Evolutionary conservation across 2,329 filamentous ascomycete genomes (phyloP).

Genomic region (Clarireedia monteithiana): DNA sequence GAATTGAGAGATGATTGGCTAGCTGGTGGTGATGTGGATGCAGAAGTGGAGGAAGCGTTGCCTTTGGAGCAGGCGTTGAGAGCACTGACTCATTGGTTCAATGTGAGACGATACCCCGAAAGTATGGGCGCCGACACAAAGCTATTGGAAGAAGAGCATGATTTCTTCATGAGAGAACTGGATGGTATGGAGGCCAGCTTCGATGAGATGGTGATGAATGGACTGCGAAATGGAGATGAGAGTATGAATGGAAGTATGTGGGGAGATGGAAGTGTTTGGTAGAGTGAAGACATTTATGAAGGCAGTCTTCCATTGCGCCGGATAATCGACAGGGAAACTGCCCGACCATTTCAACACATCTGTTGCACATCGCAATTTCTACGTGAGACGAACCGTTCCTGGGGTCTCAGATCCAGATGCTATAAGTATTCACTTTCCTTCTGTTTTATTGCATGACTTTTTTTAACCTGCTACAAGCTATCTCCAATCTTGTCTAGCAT

Average conservation of each 20-base stretch:
- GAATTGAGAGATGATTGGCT: slow-evolving; percentile 95
- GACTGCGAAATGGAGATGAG: slow-evolving; percentile 17
- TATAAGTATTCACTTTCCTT: background rate
- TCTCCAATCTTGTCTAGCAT: background rate
- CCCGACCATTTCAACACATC: background rate
- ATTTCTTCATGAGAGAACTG: slow-evolving; percentile 72
- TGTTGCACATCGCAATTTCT: background rate
- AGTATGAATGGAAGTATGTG: slow-evolving; percentile 4
- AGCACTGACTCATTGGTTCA: slow-evolving; percentile 90
- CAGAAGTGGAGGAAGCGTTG: slow-evolving; percentile 85
- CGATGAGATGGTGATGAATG: slow-evolving; percentile 23
- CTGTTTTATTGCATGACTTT: background rate
- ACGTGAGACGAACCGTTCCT: background rate
- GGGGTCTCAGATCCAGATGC: background rate
- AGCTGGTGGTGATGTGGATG: slow-evolving; percentile 82
- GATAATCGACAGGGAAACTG: background rate
- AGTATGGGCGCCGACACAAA: slow-evolving; percentile 52
- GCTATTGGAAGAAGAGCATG: slow-evolving; percentile 62
- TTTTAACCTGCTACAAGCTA: background rate
- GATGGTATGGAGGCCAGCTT: slow-evolving; percentile 55
- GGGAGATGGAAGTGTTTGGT: slow-evolving; percentile 3
- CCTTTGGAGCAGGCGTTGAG: slow-evolving; percentile 86
- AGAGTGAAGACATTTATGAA: background rate
- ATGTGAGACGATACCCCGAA: slow-evolving; percentile 73
- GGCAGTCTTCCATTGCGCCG: background rate